phyloP scores from a whole-genome alignment of 495 filamentous ascomycete species.

The Astrocystis sublimbata region DNA sequence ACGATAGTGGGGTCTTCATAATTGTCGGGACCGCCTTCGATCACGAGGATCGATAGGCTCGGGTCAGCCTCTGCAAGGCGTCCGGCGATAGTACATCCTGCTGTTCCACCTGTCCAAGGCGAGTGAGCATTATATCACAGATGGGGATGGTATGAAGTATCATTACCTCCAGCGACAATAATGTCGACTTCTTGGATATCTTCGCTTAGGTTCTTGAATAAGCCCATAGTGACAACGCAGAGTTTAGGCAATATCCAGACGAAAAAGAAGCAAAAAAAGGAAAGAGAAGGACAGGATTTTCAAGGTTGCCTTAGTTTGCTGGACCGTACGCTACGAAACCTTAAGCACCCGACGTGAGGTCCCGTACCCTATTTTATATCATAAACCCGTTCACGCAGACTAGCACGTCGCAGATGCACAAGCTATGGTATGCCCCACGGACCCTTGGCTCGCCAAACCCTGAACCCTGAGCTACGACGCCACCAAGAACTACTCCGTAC shows the following conservation, averaged over 20 bases:
- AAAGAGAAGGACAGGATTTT: too few species aligned
- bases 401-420: too few species aligned
- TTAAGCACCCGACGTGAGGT: neutral
- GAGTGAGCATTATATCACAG: neutral
- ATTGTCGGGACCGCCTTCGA: slow-evolving; percentile 44
- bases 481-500: too few species aligned
- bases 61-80: slow-evolving; percentile 44
- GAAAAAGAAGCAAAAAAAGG: neutral
- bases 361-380: neutral
- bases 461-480: too few species aligned
- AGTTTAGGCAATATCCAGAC: neutral
- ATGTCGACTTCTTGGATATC: slow-evolving; percentile 41
- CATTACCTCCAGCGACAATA: slow-evolving; percentile 42
- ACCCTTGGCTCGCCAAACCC: too few species aligned
- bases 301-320: too few species aligned
- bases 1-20: slow-evolving; percentile 34
- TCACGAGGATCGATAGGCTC: slow-evolving; percentile 41
- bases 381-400: too few species aligned
- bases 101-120: slow-evolving; percentile 38
- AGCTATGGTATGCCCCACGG: too few species aligned
- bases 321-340: neutral
- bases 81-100: slow-evolving; percentile 46
- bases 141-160: neutral
- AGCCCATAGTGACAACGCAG: slow-evolving; percentile 29
- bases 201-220: slow-evolving; percentile 32